Percentiles rank a stretch among this genome's conserved stretches.
Conservation (phyloP, 495 filamentous ascomycete genomes). For the Penicillium canescens region DNA sequence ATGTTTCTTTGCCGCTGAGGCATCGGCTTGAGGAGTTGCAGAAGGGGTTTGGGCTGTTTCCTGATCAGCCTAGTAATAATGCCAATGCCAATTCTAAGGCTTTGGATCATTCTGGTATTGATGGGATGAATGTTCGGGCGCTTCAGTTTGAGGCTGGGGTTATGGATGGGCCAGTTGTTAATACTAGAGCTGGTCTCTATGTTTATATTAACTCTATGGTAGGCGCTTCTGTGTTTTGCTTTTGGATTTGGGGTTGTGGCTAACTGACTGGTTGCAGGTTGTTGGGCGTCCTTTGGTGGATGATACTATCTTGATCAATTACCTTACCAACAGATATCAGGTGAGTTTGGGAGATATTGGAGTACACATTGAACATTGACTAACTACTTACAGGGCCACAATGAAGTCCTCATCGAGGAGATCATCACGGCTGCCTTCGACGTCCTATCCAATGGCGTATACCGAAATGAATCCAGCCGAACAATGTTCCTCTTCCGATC, state of each 20-base stretch:
- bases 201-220: conserved; percentile 89
- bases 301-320: conserved; percentile 73
- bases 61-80: conserved; percentile 19
- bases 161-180: conserved; percentile 64
- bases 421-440: conserved; percentile 88
- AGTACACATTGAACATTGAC: not conserved
- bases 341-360: conserved; percentile 34
- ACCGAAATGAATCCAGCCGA: conserved; percentile 70
- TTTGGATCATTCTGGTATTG: conserved; percentile 39
- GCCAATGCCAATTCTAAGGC: conserved; percentile 22
- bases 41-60: conserved; percentile 47
- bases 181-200: conserved; percentile 87
- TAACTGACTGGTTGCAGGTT: conserved; percentile 58
- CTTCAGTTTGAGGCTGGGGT: conserved; percentile 56
- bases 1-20: conserved; percentile 40
- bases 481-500: conserved; percentile 80
- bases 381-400: conserved; percentile 57
- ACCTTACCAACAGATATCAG: conserved; percentile 80
- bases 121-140: conserved; percentile 44
- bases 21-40: conserved; percentile 45
- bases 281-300: conserved; percentile 80
- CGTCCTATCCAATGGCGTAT: conserved; percentile 80
- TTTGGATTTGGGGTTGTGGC: not conserved
- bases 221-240: conserved; percentile 4
- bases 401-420: conserved; percentile 72